Base-by-base conservation (phyloP, 148 eudicot genomes). In the Mesembryanthemum crystallinum region DNA sequence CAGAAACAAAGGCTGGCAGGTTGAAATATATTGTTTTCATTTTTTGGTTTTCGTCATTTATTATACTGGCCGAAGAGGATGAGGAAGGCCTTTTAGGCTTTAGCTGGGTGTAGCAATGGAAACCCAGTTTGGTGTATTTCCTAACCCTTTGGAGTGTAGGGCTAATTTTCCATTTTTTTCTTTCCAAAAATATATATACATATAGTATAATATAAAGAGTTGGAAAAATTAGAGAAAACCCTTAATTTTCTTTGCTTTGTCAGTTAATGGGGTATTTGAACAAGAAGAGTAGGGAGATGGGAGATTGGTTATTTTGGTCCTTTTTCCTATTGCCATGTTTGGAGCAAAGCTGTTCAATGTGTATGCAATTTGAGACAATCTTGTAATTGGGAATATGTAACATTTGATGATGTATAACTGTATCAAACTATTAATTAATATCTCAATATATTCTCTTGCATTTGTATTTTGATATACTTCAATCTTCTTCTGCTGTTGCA, bases 371-470 rank as follows among this genome's bases (percentile, higher is more conserved):
- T 63, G 49, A 6, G 69, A 45, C 25, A 52, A 43, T 29, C 77
- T 62, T 74, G 77, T 64, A 30, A 74, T 74, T 74, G 52, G 12
- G 66, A 54, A 39, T 59, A 72, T 24, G 33, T 33, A 74, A 74
- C 24, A n/a, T 49, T 62, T 52, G 59, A 81, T 81, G 54, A 66
- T 76, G 80, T 81, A 81, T 42, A 73, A 76, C 77, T 77, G 37
- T 49, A 74, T 74, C 27, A 51, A 68, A 51, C 28, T 61, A 15
- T 14, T 14, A 47, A 52, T 75, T 72, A 66, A n/a, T n/a, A n/a
- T 37, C 67, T 76, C 33, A 81, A 72, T 76, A 67, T 24, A 70
- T 65, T 76, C 24, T 30, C 51, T 42, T 64, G 27, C 21, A 54
- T 75, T 33, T 20, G 13, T 65, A 6, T 67, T 37, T 8, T 4